These are phyloP conservation scores for Trichoderma atroviride DNA, from an alignment of 2,329 filamentous ascomycete genomes.

Conservation along the genomic window DNA sequence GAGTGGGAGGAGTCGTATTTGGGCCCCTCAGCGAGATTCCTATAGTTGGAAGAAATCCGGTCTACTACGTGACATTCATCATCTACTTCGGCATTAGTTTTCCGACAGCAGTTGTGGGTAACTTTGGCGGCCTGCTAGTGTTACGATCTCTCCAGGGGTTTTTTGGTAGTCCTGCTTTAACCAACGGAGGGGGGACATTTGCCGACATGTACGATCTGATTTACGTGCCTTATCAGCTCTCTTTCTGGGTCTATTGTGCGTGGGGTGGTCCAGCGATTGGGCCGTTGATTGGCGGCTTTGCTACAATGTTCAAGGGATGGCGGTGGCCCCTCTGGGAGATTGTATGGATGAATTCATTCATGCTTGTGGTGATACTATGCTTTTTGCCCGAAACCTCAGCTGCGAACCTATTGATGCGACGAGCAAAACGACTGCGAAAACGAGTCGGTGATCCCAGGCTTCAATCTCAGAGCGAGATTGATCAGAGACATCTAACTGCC, in stretches of 20 bases:
- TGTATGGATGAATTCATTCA: constrained; percentile 55
- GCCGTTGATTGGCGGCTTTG: constrained; percentile 41
- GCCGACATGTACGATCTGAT: constrained; percentile 57
- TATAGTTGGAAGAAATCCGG: neutral
- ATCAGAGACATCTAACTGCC: constrained; percentile 29
- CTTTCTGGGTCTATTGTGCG: constrained; percentile 58
- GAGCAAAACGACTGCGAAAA: constrained; percentile 54
- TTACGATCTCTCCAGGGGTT: constrained; percentile 66
- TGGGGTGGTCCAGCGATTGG: neutral
- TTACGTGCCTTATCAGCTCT: constrained; percentile 59
- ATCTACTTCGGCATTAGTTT: neutral
- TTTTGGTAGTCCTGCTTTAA: constrained; percentile 65
- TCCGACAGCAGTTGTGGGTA: neutral
- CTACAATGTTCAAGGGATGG: constrained; percentile 55
- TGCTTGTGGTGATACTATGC: constrained; percentile 57
- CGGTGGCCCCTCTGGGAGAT: constrained; percentile 61
- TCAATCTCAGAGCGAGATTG: constrained; percentile 31
- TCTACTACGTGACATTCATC: neutral
- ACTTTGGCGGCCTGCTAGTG: constrained; percentile 56
- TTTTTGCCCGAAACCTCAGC: constrained; percentile 61
- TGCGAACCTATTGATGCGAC: constrained; percentile 57
- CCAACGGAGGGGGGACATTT: constrained; percentile 56
- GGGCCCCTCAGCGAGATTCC: neutral
- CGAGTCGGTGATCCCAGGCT: constrained; percentile 27
- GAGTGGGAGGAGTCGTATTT: neutral